These are phyloP conservation scores for Yarrowia keelungensis DNA, from an alignment of 805 yeast genomes.

Conservation along the genomic window DNA sequence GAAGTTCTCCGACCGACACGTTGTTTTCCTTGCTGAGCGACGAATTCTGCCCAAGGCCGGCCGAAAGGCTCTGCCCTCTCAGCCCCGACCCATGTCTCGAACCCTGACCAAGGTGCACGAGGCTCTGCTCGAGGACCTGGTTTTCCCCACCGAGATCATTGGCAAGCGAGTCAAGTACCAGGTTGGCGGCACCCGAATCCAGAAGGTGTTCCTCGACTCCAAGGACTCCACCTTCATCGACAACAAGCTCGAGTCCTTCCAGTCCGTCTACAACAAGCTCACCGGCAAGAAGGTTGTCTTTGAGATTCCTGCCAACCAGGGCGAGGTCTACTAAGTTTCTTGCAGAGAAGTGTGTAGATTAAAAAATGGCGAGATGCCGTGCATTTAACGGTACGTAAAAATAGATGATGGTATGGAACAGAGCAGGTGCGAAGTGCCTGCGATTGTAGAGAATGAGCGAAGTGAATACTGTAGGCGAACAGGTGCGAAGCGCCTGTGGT, in stretches of 20 bases:
- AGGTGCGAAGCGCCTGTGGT: too few species aligned
- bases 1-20: conserved; percentile 99
- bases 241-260: conserved; percentile 99
- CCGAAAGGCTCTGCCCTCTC: conserved; percentile 86
- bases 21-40: conserved; percentile 99
- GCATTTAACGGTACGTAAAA: conserved; percentile 31
- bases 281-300: conserved; percentile 99
- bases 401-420: conserved; percentile 34
- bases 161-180: conserved; percentile 99
- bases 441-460: too few species aligned
- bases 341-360: not conserved
- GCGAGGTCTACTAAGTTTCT: conserved; percentile 50
- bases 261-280: conserved; percentile 96
- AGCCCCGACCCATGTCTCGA: conserved; percentile 99
- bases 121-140: conserved; percentile 97
- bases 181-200: conserved; percentile 98
- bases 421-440: too few species aligned
- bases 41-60: conserved; percentile 99
- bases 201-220: conserved; percentile 96
- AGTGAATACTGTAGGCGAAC: too few species aligned
- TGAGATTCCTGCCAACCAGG: conserved; percentile 71
- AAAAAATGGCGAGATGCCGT: conserved; percentile 36
- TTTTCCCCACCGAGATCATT: conserved; percentile 98
- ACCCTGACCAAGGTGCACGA: conserved; percentile 98
- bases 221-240: conserved; percentile 97